These are phyloP conservation scores for Letharia lupina DNA, from an alignment of 495 filamentous ascomycete genomes.

Conservation along the genomic window DNA sequence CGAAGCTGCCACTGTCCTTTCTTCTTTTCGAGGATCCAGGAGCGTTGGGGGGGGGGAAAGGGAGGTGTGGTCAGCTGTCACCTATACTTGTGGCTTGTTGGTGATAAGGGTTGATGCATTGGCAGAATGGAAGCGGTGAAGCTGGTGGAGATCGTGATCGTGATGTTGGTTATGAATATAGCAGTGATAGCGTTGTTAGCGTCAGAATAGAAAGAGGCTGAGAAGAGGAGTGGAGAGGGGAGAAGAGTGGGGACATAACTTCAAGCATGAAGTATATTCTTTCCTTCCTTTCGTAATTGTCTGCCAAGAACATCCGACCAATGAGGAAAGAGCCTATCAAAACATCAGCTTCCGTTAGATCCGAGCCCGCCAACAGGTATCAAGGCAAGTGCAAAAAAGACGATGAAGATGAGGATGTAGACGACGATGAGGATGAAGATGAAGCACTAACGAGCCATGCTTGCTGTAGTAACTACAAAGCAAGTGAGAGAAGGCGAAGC, in stretches of 20 bases:
- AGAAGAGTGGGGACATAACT: not conserved
- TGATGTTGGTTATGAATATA: not conserved
- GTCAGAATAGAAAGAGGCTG: not conserved
- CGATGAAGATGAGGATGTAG: too few species aligned
- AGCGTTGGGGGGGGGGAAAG: too few species aligned
- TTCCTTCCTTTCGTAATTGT: not conserved
- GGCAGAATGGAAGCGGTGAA: not conserved
- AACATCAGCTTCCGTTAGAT: not conserved
- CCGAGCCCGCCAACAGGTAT: not conserved
- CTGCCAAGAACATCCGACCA: not conserved
- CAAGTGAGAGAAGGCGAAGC: not conserved
- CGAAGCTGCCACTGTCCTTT: not conserved
- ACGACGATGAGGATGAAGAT: not conserved
- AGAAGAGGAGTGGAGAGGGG: too few species aligned
- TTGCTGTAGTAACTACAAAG: not conserved
- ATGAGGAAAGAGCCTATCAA: not conserved
- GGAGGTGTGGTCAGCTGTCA: not conserved
- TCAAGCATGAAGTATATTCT: not conserved
- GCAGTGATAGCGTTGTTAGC: not conserved
- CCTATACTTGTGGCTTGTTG: not conserved
- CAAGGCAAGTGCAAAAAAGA: not conserved
- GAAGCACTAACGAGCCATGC: not conserved
- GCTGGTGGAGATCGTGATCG: not conserved
- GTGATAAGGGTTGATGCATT: conserved; percentile 1
- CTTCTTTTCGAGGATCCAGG: not conserved